Conservation (phyloP, 345 rosid species). For the Capsella bursapastoris region DNA sequence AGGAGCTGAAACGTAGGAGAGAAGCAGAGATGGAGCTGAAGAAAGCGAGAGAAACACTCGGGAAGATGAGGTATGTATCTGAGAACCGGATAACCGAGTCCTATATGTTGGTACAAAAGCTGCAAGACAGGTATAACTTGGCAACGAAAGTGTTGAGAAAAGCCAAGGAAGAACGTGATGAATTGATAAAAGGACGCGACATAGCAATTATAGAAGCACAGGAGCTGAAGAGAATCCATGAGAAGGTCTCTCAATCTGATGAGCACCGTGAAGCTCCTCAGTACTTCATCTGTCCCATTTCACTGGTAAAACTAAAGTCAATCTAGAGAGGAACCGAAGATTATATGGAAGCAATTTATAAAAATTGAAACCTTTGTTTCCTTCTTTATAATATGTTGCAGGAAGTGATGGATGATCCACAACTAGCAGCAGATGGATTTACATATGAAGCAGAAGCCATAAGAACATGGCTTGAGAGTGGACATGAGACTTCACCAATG, state of each 20-base stretch:
- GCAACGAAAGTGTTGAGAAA: slow-evolving; percentile 63
- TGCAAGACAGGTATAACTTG: slow-evolving; percentile 67
- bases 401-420: slow-evolving; percentile 79
- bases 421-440: slow-evolving; percentile 71
- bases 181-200: slow-evolving; percentile 61
- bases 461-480: slow-evolving; percentile 61
- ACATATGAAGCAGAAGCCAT: slow-evolving; percentile 73
- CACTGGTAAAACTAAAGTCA: slow-evolving; percentile 51
- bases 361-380: neutral
- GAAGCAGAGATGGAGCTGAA: slow-evolving; percentile 58
- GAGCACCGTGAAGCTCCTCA: slow-evolving; percentile 58
- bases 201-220: slow-evolving; percentile 70
- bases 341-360: neutral
- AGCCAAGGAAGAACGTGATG: slow-evolving; percentile 60
- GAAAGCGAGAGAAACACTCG: slow-evolving; percentile 53
- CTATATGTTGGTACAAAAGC: slow-evolving; percentile 52
- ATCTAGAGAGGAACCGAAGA: neutral
- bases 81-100: slow-evolving; percentile 60
- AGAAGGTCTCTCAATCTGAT: slow-evolving; percentile 55
- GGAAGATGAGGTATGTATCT: slow-evolving; percentile 48
- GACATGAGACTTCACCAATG: slow-evolving; percentile 70
- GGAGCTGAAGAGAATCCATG: slow-evolving; percentile 58
- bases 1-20: slow-evolving; percentile 58
- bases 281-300: slow-evolving; percentile 74
- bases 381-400: slow-evolving; percentile 31